Evolutionary conservation across 2,329 filamentous ascomycete species (phyloP).

Genomic region (Sporothrix brunneoviolacea): DNA sequence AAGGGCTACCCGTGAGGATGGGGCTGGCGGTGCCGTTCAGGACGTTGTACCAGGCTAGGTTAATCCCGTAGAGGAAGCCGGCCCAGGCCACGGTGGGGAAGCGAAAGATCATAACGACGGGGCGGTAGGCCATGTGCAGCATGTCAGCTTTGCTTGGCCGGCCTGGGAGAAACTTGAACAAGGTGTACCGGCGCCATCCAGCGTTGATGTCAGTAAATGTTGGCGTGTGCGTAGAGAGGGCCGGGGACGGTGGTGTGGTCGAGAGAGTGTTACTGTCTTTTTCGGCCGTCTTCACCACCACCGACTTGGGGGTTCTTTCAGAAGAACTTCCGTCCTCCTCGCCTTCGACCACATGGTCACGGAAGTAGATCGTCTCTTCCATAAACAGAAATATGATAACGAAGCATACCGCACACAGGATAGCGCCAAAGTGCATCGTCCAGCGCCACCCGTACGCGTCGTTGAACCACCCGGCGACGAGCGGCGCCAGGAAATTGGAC

Average conservation of each 20-base stretch:
- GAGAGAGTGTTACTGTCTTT: no score
- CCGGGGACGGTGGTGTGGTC: no score
- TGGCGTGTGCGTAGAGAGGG: no score
- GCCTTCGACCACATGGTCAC: conserved; percentile 29
- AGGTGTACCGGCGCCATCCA: no score
- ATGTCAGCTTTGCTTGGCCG: no score
- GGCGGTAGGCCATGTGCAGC: conserved; percentile 13
- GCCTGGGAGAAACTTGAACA: no score
- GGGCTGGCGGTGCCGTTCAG: conserved; percentile 21
- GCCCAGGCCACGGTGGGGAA: conserved; percentile 17
- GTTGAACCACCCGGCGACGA: conserved; percentile 44
- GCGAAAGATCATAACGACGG: conserved; percentile 9
- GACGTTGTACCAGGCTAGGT: conserved; percentile 24
- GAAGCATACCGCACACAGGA: conserved; percentile 42
- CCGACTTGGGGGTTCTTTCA: no score
- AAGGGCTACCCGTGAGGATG: conserved; percentile 19
- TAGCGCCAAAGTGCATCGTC: conserved; percentile 48
- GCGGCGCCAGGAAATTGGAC: conserved; percentile 30
- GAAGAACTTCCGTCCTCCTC: conserved; percentile 12
- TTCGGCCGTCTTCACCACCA: no score
- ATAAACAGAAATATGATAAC: conserved; percentile 51
- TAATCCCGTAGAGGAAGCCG: conserved; percentile 23
- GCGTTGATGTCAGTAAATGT: conserved; percentile 21
- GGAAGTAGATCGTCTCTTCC: conserved; percentile 53
- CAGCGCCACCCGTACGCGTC: conserved; percentile 44